Conservation (phyloP, 2,329 filamentous ascomycete species). For the Reticulascus tulasneorum region DNA sequence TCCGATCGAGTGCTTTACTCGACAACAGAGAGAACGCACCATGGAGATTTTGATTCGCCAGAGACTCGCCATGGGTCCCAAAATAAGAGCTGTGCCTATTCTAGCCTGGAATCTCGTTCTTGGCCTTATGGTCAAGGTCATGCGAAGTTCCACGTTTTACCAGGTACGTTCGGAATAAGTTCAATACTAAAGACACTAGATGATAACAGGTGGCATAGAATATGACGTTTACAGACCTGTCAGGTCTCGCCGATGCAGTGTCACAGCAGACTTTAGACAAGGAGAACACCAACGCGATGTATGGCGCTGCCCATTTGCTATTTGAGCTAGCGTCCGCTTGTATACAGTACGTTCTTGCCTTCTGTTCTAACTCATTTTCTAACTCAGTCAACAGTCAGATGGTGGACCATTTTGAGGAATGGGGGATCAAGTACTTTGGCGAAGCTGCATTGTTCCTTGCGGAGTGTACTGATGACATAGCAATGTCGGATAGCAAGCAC, state of each 20-base stretch:
- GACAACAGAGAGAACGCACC: slow-evolving; percentile 39
- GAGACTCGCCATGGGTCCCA: slow-evolving; percentile 18
- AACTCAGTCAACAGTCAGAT: slow-evolving; percentile 34
- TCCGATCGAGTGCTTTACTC: slow-evolving; percentile 35
- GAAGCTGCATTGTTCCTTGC: slow-evolving; percentile 20
- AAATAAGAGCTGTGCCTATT: slow-evolving; percentile 19
- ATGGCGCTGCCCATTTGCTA: no score
- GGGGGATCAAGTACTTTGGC: slow-evolving; percentile 37
- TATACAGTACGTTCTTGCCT: no score
- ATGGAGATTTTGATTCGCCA: slow-evolving; percentile 29
- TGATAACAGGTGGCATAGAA: no score
- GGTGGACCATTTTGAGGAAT: slow-evolving; percentile 37
- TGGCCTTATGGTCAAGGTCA: slow-evolving; percentile 44
- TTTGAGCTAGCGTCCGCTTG: no score
- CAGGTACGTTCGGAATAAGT: no score
- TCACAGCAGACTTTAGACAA: slow-evolving; percentile 8
- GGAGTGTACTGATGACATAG: slow-evolving; percentile 8
- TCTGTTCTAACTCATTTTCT: slow-evolving; percentile 4
- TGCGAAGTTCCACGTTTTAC: slow-evolving; percentile 49
- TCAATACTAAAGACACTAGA: slow-evolving; percentile 4
- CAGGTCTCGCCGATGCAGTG: slow-evolving; percentile 28
- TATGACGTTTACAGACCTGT: slow-evolving; percentile 36
- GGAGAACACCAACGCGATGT: slow-evolving; percentile 3
- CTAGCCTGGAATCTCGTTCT: slow-evolving; percentile 34
- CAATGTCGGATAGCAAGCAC: no score